Base-by-base conservation (phyloP, 805 yeast species). In the Starmerella geochares region DNA sequence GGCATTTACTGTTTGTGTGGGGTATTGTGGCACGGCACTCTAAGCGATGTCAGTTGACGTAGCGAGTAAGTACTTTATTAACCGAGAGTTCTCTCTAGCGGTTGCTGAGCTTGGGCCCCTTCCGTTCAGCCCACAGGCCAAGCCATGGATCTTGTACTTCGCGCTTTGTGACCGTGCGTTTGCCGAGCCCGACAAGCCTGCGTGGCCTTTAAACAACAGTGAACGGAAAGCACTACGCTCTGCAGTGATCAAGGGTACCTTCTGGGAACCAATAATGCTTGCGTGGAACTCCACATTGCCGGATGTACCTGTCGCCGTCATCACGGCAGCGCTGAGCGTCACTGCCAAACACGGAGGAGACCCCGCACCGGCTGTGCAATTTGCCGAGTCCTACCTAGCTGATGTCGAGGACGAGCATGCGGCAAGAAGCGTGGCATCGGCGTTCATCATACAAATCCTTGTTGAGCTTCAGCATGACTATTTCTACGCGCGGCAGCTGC, bases 161-260 rank as follows among this genome's bases (percentile, higher is more conserved):
- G 53, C 56, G 16, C 48, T 54, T 11, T 45, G 52, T 31, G 58
- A 52, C 28, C 49, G 52, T 24, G 56, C 58, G 16, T 48, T 54
- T 24, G 28, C 42, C 16, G 55, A 47, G 48, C 48, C 53, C 10
- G 53, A 53, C 29, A 19, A 20, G 16, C 21, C 40, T 1, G 51
- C 43, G 13, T 53, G 55, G 55, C 55, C 55, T 5, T 20, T 27
- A 16, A 38, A 29, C 14, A 44, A 36, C 19, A 23, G 37, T 13
- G 47, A 25, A 14, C 55, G 55, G 20, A 42, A 47, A 20, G 13
- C 29, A 7, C 38, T 53, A 21, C 50, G 50, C 21, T 20, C 20
- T 3, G 41, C 40, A 14, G 31, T 46, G 8, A 20, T 39, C 21
- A 32, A 46, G 32, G 42, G 49, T 24, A 23, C 14, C 24, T 8